Conservation (phyloP, 257 asterid genomes). For the Mitragyna speciosa region DNA sequence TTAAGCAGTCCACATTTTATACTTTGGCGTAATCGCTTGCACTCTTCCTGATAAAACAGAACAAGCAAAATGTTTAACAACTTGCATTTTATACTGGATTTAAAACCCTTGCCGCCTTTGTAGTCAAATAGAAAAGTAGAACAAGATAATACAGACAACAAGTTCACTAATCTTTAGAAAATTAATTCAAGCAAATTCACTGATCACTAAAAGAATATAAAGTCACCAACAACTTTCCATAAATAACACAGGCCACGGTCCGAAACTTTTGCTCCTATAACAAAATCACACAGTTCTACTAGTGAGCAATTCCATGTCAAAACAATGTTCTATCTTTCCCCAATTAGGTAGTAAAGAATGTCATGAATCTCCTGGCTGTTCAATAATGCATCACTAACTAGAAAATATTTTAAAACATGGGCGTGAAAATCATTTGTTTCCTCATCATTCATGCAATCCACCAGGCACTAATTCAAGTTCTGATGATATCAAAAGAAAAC, state of each 20-base stretch:
- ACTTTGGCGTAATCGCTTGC: constrained; percentile 98
- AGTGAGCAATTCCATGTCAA: constrained; percentile 4
- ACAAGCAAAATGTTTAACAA: constrained; percentile 10
- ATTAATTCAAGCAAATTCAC: constrained; percentile 8
- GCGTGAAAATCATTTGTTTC: not conserved
- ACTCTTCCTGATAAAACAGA: constrained; percentile 74
- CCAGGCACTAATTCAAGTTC: too few relatives aligned
- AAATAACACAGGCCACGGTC: not conserved
- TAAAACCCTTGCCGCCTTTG: not conserved
- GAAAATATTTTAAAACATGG: not conserved
- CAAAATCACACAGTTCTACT: not conserved
- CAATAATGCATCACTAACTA: too few relatives aligned
- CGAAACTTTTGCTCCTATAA: not conserved
- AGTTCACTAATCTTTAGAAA: not conserved
- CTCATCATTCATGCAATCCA: not conserved
- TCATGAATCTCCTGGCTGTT: not conserved
- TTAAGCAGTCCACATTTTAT: constrained; percentile 90
- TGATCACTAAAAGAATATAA: not conserved
- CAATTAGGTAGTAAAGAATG: not conserved
- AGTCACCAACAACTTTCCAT: not conserved
- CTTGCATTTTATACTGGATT: not conserved
- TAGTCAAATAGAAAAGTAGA: not conserved
- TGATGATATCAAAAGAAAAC: not conserved
- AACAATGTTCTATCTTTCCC: not conserved
- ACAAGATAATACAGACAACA: not conserved